Evolutionary conservation across 1,284 basidiomycete species (phyloP).

Genomic region (Macrocystidia cucumis): DNA sequence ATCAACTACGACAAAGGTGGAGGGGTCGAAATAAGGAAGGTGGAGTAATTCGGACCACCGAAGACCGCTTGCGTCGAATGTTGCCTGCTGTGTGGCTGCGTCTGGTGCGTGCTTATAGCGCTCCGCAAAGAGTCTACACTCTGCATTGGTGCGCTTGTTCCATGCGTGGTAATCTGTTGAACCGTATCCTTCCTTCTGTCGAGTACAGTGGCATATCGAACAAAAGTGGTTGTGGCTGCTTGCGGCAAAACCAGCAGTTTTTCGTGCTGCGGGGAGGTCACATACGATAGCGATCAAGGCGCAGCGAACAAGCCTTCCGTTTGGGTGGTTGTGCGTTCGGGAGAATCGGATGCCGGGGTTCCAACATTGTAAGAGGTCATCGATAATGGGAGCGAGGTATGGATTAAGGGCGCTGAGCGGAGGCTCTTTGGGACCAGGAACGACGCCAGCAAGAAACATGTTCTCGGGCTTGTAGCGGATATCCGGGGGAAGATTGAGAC

Average conservation of each 20-base stretch:
- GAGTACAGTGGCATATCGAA: constrained; percentile 13
- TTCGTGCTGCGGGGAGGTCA: constrained; percentile 18
- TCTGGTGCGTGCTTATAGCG: constrained; percentile 13
- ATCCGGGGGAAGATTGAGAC: constrained; percentile 17
- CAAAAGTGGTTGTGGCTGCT: constrained; percentile 15
- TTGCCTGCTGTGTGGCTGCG: background rate
- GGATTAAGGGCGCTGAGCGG: constrained; percentile 6
- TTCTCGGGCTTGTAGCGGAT: constrained; percentile 20
- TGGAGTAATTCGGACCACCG: constrained; percentile 10
- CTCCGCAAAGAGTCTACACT: constrained; percentile 10
- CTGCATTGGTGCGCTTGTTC: constrained; percentile 10
- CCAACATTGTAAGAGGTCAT: constrained; percentile 13
- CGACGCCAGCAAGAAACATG: constrained; percentile 20
- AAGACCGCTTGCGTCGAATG: constrained; percentile 6
- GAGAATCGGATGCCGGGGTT: constrained; percentile 17
- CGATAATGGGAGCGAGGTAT: constrained; percentile 10
- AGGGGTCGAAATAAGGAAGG: constrained; percentile 11
- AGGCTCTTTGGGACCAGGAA: constrained; percentile 17
- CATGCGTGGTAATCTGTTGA: constrained; percentile 13
- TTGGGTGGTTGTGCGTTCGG: constrained; percentile 11
- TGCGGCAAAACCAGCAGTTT: constrained; percentile 16
- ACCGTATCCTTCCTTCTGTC: constrained; percentile 10
- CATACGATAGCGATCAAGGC: constrained; percentile 19
- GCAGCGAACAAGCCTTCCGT: constrained; percentile 12
- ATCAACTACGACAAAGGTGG: constrained; percentile 9